Conservation (phyloP, 768 basidiomycete genomes). For the Boletellus ananiceps region DNA sequence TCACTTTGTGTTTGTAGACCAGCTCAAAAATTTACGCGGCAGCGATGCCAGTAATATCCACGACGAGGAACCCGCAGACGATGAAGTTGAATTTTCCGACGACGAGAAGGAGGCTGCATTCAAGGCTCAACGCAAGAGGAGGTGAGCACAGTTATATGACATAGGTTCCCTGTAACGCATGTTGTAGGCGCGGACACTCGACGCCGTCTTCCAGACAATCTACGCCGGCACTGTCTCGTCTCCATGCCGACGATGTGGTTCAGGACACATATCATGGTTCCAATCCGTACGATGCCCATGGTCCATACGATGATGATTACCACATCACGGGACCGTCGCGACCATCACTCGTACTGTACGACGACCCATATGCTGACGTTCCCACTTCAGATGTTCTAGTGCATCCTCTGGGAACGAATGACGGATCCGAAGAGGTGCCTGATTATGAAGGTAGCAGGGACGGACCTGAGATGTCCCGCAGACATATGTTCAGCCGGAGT, state of each 20-base stretch:
- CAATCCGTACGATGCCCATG: conserved; percentile 63
- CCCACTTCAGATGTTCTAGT: conserved; percentile 27
- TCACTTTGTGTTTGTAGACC: conserved; percentile 76
- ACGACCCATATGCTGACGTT: conserved; percentile 68
- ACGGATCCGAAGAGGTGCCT: conserved; percentile 17
- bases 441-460: conserved; percentile 20
- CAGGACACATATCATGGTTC: conserved; percentile 43
- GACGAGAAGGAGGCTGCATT: conserved; percentile 85
- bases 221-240: conserved; percentile 50
- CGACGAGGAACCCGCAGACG: conserved; percentile 89
- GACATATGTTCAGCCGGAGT: conserved; percentile 26
- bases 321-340: conserved; percentile 48
- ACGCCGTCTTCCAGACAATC: conserved; percentile 49
- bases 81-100: conserved; percentile 92
- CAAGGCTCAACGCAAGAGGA: conserved; percentile 50
- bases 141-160: conserved; percentile 36
- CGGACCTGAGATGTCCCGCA: not conserved
- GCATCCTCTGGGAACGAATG: not conserved
- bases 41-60: conserved; percentile 93
- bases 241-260: conserved; percentile 51
- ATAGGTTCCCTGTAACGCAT: not conserved
- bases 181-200: conserved; percentile 49
- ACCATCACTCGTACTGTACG: conserved; percentile 68
- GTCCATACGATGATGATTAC: conserved; percentile 66
- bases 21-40: conserved; percentile 69